These are phyloP conservation scores for Zymoseptoria passerinii DNA, from an alignment of 2,329 filamentous ascomycete species.

Conservation along the genomic window DNA sequence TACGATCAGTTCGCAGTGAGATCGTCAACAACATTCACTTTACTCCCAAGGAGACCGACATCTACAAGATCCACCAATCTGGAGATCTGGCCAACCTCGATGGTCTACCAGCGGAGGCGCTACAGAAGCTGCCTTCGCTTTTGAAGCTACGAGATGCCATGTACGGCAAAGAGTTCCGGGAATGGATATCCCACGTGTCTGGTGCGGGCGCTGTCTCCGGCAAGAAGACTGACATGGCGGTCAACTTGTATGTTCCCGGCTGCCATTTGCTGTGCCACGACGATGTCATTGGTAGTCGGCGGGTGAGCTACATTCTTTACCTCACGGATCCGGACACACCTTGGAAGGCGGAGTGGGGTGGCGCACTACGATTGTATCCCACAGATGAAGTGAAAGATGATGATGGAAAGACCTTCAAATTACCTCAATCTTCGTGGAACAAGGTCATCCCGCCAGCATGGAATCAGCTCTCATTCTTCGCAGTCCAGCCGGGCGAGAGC, in stretches of 20 bases:
- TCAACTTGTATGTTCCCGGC: slow-evolving; percentile 95
- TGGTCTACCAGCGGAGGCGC: slow-evolving; percentile 76
- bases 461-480: slow-evolving; percentile 97
- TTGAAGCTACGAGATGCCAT: slow-evolving; percentile 85
- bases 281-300: slow-evolving; percentile 94
- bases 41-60: slow-evolving; percentile 97
- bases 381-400: slow-evolving; percentile 53
- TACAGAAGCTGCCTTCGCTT: slow-evolving; percentile 81
- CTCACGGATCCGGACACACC: slow-evolving; percentile 83
- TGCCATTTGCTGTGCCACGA: slow-evolving; percentile 95
- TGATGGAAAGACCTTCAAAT: slow-evolving; percentile 64
- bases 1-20: slow-evolving; percentile 80
- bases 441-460: slow-evolving; percentile 88
- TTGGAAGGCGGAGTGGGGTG: slow-evolving; percentile 89
- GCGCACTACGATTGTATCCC: slow-evolving; percentile 81
- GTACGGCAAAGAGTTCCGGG: slow-evolving; percentile 82
- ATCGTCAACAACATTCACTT: slow-evolving; percentile 87
- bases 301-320: slow-evolving; percentile 95
- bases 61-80: slow-evolving; percentile 99
- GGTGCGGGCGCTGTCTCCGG: slow-evolving; percentile 81
- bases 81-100: slow-evolving; percentile 95
- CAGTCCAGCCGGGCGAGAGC: slow-evolving; percentile 94
- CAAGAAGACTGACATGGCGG: slow-evolving; percentile 96
- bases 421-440: slow-evolving; percentile 68
- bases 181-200: slow-evolving; percentile 81